A percentile compares a stretch with the other conserved stretches of the same genome.
Conservation (phyloP, 2,329 filamentous ascomycete species). For the Clarireedia paspali region DNA sequence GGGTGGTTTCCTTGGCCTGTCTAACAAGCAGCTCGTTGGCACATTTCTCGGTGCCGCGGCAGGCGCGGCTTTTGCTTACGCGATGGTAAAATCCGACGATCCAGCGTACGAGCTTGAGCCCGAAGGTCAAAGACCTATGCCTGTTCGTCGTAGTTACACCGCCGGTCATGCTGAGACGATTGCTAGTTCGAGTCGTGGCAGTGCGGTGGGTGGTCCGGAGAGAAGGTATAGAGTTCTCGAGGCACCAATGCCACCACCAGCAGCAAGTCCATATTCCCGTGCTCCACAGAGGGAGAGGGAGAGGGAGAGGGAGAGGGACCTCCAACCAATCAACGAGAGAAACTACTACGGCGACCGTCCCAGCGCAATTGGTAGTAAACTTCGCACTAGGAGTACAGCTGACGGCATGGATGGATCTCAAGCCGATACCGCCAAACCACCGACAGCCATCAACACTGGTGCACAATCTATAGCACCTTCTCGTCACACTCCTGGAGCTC, state of each 20-base stretch:
- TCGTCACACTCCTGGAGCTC: not conserved
- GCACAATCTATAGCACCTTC: not conserved
- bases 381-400: not conserved
- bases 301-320: not conserved
- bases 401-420: not conserved
- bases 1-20: slow-evolving; percentile 32
- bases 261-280: not conserved
- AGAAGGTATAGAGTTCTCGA: slow-evolving; percentile 4
- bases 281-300: slow-evolving; percentile 2
- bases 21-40: slow-evolving; percentile 60
- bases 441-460: not conserved
- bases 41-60: slow-evolving; percentile 73
- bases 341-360: not conserved
- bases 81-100: slow-evolving; percentile 54
- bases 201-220: not conserved
- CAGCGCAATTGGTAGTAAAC: not conserved
- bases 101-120: slow-evolving; percentile 10
- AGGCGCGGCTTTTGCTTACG: slow-evolving; percentile 69
- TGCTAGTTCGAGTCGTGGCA: not conserved
- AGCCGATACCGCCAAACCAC: slow-evolving; percentile 2
- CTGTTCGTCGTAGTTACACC: slow-evolving; percentile 2
- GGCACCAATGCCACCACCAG: slow-evolving; percentile 5
- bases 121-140: not conserved
- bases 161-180: slow-evolving; percentile 2
- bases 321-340: not conserved